Conservation (phyloP, 805 yeast genomes). For the Nakazawaea wyomingensis region DNA sequence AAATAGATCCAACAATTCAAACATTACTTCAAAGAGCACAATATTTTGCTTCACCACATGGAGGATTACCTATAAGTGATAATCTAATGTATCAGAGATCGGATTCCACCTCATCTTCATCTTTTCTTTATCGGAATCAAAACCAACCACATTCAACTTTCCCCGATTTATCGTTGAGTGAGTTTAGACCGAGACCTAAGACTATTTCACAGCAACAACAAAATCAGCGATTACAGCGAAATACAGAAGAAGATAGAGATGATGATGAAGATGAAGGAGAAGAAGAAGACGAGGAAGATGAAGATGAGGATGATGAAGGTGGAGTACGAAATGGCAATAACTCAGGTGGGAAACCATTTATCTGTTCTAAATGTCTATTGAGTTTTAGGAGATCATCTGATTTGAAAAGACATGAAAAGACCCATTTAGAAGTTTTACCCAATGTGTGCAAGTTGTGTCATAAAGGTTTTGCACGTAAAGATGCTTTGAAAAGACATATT, state of each 20-base stretch:
- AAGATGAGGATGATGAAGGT: not conserved
- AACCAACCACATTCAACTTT: slow-evolving; percentile 21
- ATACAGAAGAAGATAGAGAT: not conserved
- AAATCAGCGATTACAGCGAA: no score
- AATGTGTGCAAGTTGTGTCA: slow-evolving; percentile 73
- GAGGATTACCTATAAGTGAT: slow-evolving; percentile 34
- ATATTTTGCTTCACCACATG: slow-evolving; percentile 55
- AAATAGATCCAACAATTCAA: slow-evolving; percentile 59
- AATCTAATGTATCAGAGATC: slow-evolving; percentile 1
- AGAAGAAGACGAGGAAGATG: not conserved
- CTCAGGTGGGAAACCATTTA: slow-evolving; percentile 34
- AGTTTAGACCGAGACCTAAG: slow-evolving; percentile 20
- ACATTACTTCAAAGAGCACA: slow-evolving; percentile 55
- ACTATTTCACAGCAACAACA: slow-evolving; percentile 14
- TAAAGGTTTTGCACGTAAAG: slow-evolving; percentile 80
- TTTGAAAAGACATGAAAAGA: slow-evolving; percentile 69
- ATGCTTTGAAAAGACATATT: slow-evolving; percentile 71
- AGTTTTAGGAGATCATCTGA: slow-evolving; percentile 66
- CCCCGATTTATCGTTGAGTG: slow-evolving; percentile 38
- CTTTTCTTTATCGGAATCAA: no score
- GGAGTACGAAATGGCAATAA: not conserved
- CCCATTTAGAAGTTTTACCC: slow-evolving; percentile 66
- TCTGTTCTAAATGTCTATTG: slow-evolving; percentile 56
- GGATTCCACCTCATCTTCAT: no score
- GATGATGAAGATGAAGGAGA: not conserved